Conservation (phyloP, 345 rosid species). For the Dovyalis caffra region DNA sequence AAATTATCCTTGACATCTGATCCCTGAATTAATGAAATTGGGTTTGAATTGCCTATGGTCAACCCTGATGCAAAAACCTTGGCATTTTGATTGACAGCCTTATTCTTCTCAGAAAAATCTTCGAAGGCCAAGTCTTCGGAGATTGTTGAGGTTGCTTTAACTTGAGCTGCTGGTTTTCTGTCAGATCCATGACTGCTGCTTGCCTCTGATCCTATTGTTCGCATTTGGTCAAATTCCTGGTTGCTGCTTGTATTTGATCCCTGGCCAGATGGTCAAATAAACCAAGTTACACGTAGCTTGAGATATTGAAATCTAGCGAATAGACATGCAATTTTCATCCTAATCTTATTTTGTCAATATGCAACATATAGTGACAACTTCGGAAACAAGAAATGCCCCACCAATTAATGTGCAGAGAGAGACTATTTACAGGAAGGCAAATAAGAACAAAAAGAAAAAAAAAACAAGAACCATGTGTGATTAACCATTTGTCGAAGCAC, state of each 20-base stretch:
- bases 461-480: background rate
- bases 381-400: background rate
- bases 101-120: conserved; percentile 23
- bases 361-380: background rate
- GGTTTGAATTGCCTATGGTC: conserved; percentile 4
- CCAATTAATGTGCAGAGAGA: background rate
- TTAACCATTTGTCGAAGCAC: background rate
- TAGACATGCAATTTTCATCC: background rate
- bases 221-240: conserved; percentile 28
- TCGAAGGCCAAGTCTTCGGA: conserved; percentile 21
- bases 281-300: conserved; percentile 13
- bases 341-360: background rate
- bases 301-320: background rate
- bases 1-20: conserved; percentile 19
- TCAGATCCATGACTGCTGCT: conserved; percentile 21
- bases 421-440: background rate
- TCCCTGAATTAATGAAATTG: conserved; percentile 11
- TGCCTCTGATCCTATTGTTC: conserved; percentile 15
- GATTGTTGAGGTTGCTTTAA: conserved; percentile 14
- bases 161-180: conserved; percentile 16
- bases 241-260: conserved; percentile 18
- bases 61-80: conserved; percentile 9
- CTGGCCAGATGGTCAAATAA: conserved; percentile 28
- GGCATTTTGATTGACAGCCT: conserved; percentile 8
- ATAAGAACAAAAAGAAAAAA: no score